A percentile compares a stretch with the other conserved stretches of the same genome.
Evolutionary conservation across 495 filamentous ascomycete species (phyloP).

Genomic region (Penicillium pancosmium): DNA sequence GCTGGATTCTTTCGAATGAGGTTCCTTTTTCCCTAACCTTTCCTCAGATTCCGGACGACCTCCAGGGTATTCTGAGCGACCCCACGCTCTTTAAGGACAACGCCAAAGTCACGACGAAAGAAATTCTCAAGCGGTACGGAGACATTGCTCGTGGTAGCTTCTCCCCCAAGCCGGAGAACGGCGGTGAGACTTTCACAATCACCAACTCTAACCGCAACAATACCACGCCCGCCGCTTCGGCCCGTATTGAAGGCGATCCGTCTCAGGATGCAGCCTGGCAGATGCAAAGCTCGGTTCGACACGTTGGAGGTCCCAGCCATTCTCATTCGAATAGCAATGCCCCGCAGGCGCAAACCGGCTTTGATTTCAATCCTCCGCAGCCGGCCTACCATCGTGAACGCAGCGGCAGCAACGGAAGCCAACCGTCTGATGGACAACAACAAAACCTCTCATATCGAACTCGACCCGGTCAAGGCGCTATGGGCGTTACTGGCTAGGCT

Average conservation of each 20-base stretch:
- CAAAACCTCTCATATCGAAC: conserved; percentile 45
- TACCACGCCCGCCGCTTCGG: conserved; percentile 42
- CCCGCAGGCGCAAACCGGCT: conserved; percentile 31
- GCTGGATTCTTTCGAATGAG: conserved; percentile 9
- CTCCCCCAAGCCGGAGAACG: conserved; percentile 58
- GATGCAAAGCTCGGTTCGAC: conserved; percentile 78
- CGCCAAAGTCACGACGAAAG: conserved; percentile 91
- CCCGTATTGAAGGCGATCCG: conserved; percentile 78
- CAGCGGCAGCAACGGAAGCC: conserved; percentile 46
- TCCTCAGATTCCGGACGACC: conserved; percentile 83
- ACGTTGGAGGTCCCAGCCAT: conserved; percentile 66
- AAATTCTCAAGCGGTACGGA: conserved; percentile 88
- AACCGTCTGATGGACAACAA: conserved; percentile 37
- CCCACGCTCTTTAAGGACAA: conserved; percentile 75
- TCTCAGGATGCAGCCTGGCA: conserved; percentile 71
- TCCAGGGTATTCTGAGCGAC: conserved; percentile 83
- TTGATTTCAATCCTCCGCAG: conserved; percentile 35
- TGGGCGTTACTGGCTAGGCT: conserved; percentile 48
- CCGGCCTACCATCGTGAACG: conserved; percentile 40
- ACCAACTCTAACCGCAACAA: conserved; percentile 43
- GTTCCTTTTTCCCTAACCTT: conserved; percentile 4
- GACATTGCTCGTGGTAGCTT: conserved; percentile 66
- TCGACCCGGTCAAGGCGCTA: conserved; percentile 44
- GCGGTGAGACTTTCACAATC: conserved; percentile 56
- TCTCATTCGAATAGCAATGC: conserved; percentile 37